Conservation (phyloP, 2,329 filamentous ascomycete species). For the Neurospora crassa region DNA sequence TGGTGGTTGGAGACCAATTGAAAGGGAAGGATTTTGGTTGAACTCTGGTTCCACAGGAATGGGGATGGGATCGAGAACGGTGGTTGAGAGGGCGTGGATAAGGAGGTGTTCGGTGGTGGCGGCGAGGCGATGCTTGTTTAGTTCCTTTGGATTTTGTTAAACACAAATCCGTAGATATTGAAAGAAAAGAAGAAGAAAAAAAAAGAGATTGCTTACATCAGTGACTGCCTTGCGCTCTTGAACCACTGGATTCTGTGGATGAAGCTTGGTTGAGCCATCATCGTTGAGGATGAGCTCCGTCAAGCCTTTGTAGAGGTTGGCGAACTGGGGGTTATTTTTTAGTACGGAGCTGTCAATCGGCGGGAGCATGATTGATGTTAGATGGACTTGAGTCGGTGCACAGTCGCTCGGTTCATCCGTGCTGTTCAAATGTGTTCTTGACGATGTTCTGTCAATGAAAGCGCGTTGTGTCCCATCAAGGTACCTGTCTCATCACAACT, state of each 20-base stretch:
- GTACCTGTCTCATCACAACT: background rate
- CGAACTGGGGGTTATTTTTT: slow-evolving; percentile 49
- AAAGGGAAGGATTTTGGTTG: slow-evolving; percentile 2
- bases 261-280: slow-evolving; percentile 44
- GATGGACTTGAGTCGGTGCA: background rate
- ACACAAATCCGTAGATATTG: background rate
- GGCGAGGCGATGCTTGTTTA: slow-evolving; percentile 37
- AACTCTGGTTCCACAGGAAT: slow-evolving; percentile 14
- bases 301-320: slow-evolving; percentile 46
- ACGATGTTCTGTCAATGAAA: background rate
- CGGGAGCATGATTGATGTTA: slow-evolving; percentile 38
- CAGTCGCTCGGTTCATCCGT: background rate
- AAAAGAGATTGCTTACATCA: slow-evolving; percentile 29
- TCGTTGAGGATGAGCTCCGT: slow-evolving; percentile 44
- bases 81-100: slow-evolving; percentile 36
- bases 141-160: slow-evolving; percentile 28
- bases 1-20: slow-evolving; percentile 5
- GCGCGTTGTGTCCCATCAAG: background rate
- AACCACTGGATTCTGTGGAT: slow-evolving; percentile 31
- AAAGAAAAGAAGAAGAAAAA: no score
- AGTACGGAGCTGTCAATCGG: slow-evolving; percentile 47
- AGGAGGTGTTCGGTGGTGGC: slow-evolving; percentile 43
- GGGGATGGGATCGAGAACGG: slow-evolving; percentile 23
- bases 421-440: background rate
- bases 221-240: slow-evolving; percentile 40